Conservation (phyloP, 2,329 filamentous ascomycete species). For the Xylariales sp. region DNA sequence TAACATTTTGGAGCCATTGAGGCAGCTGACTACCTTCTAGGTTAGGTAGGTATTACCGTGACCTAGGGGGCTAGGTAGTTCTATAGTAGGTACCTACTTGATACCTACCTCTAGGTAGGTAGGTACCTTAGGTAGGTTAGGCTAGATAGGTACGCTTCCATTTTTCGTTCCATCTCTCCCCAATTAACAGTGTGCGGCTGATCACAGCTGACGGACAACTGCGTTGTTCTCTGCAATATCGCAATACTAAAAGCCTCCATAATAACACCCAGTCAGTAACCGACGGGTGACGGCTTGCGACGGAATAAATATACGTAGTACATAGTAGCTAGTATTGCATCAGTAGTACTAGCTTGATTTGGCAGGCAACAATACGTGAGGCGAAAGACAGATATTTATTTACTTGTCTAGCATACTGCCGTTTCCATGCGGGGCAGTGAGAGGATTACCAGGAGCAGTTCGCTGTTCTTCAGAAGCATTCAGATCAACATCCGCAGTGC, state of each 20-base stretch:
- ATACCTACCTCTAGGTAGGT: too few relatives aligned
- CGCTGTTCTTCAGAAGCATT: slow-evolving; percentile 47
- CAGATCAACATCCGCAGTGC: slow-evolving; percentile 46
- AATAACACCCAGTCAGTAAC: slow-evolving; percentile 6
- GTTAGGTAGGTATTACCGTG: not conserved
- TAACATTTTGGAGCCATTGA: not conserved
- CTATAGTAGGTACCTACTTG: too few relatives aligned
- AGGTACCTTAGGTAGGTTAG: too few relatives aligned
- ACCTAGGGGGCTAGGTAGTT: too few relatives aligned
- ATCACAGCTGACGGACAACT: slow-evolving; percentile 12
- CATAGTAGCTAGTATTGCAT: not conserved
- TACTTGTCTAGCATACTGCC: slow-evolving; percentile 24
- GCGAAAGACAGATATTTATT: slow-evolving; percentile 16
- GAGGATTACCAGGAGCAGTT: slow-evolving; percentile 45
- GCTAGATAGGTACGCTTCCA: too few relatives aligned
- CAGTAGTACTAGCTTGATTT: slow-evolving; percentile 31
- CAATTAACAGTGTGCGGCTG: not conserved
- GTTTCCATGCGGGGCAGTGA: slow-evolving; percentile 45
- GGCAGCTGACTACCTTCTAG: not conserved
- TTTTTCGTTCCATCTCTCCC: too few relatives aligned
- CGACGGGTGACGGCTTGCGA: slow-evolving; percentile 27
- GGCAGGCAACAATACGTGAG: slow-evolving; percentile 33
- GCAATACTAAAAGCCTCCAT: slow-evolving; percentile 5
- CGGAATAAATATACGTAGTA: slow-evolving; percentile 13
- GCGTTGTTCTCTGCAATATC: not conserved